A percentile compares a stretch with the other conserved stretches of the same genome.
phyloP scores from a whole-genome alignment of 2,329 filamentous ascomycete genomes.

The Ophiognomonia clavigignenti-juglandacearum region DNA sequence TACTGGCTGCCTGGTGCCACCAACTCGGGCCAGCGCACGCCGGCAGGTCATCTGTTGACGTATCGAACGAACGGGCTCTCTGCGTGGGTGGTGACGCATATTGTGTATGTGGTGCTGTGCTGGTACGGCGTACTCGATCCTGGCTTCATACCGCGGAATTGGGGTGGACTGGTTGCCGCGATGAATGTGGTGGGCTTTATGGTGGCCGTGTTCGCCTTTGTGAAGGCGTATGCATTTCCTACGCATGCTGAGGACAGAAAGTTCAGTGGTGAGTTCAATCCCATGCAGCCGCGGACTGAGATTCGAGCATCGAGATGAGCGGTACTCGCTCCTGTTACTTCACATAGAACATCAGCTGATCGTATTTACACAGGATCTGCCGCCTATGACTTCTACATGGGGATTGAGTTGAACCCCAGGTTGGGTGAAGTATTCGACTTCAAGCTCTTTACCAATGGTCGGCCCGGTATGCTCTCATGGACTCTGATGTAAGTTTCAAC shows the following conservation, averaged over 20 bases:
- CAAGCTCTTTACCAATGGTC: slow-evolving; percentile 42
- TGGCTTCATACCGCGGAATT: slow-evolving; percentile 36
- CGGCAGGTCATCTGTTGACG: slow-evolving; percentile 35
- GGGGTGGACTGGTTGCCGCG: slow-evolving; percentile 32
- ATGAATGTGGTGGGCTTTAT: slow-evolving; percentile 30
- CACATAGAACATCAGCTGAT: background rate
- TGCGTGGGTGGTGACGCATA: slow-evolving; percentile 34
- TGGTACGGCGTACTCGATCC: slow-evolving; percentile 29
- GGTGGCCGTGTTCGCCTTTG: slow-evolving; percentile 23
- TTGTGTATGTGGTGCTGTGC: slow-evolving; percentile 23
- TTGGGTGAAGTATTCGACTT: slow-evolving; percentile 38
- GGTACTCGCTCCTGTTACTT: background rate
- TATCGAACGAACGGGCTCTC: slow-evolving; percentile 38
- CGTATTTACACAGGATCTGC: slow-evolving; percentile 24
- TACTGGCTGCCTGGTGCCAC: slow-evolving; percentile 10
- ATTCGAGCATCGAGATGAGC: background rate
- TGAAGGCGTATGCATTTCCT: slow-evolving; percentile 34
- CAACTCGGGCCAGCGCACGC: slow-evolving; percentile 34
- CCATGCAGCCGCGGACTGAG: background rate
- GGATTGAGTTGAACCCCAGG: slow-evolving; percentile 40
- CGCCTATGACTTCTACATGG: slow-evolving; percentile 41
- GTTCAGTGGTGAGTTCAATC: slow-evolving; percentile 33
- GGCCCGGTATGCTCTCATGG: slow-evolving; percentile 43
- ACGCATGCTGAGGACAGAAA: slow-evolving; percentile 36
- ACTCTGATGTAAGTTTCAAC: slow-evolving; percentile 41